phyloP scores from a whole-genome alignment of 2,329 filamentous ascomycete species.

The Colletotrichum gigasporum region DNA sequence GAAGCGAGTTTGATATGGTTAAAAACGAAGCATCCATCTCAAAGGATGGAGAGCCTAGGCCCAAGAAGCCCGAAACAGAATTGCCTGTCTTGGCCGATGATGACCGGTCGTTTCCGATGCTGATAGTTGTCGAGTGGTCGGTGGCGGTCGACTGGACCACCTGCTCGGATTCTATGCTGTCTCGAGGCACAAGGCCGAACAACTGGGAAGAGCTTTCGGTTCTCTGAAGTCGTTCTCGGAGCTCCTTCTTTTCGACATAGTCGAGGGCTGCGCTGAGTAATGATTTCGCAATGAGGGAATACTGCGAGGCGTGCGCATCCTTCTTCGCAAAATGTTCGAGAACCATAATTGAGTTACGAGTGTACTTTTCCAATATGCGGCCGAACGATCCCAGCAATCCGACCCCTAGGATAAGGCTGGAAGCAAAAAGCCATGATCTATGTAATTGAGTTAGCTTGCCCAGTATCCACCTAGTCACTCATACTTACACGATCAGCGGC shows the following conservation, averaged over 20 bases:
- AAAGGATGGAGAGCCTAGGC: constrained; percentile 41
- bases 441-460: not conserved
- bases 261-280: constrained; percentile 56
- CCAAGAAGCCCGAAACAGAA: constrained; percentile 32
- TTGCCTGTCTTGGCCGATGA: not conserved
- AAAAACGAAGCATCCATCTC: constrained; percentile 50
- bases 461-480: no score
- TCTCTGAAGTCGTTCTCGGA: constrained; percentile 54
- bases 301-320: constrained; percentile 61
- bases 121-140: constrained; percentile 14
- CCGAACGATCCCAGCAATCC: constrained; percentile 62
- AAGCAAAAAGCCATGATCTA: constrained; percentile 64
- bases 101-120: not conserved
- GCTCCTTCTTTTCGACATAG: constrained; percentile 58
- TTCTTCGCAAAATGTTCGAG: constrained; percentile 59
- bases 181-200: constrained; percentile 57
- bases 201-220: constrained; percentile 62
- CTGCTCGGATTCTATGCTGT: constrained; percentile 27
- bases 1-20: constrained; percentile 47
- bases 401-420: constrained; percentile 61
- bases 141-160: not conserved
- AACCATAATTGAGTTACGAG: constrained; percentile 55
- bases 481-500: constrained; percentile 60
- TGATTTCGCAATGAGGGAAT: constrained; percentile 62
- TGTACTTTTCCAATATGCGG: constrained; percentile 60